Percentiles rank a stretch among this genome's conserved stretches.
These are phyloP conservation scores for Pseudozyma tsukubaensis DNA, from an alignment of 1,284 basidiomycete genomes.

Conservation along the genomic window DNA sequence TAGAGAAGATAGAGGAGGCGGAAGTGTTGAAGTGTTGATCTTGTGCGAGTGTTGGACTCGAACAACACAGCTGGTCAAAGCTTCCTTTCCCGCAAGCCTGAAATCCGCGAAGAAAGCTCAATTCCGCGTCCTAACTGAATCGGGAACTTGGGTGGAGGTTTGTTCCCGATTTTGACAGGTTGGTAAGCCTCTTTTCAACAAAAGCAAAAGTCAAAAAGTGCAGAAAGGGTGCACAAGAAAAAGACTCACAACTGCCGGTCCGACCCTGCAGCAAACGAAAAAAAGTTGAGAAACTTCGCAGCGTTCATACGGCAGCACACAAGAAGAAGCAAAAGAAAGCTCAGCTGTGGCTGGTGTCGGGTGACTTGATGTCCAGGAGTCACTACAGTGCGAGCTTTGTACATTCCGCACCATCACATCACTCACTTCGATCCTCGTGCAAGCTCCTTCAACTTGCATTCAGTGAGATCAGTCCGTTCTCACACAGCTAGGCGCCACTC, in stretches of 20 bases:
- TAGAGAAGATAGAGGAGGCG: too few relatives aligned
- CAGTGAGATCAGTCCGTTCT: not conserved
- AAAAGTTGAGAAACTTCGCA: conserved; percentile 26
- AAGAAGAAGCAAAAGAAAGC: not conserved
- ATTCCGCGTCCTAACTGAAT: conserved; percentile 3
- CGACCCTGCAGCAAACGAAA: conserved; percentile 17
- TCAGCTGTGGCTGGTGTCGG: conserved; percentile 2
- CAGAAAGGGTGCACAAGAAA: conserved; percentile 12
- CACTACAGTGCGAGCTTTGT: not conserved
- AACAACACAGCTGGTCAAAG: conserved; percentile 6
- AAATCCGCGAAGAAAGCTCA: conserved; percentile 19
- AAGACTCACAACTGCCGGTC: not conserved
- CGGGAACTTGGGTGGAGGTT: conserved; percentile 9
- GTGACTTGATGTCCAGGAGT: not conserved
- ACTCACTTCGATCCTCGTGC: conserved; percentile 6
- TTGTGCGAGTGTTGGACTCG: conserved; percentile 7
- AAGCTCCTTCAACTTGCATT: conserved; percentile 7
- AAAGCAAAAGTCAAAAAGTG: conserved; percentile 1
- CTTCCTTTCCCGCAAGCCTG: conserved; percentile 8
- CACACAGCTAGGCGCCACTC: not conserved
- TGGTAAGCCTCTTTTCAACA: not conserved
- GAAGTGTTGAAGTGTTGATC: conserved; percentile 16
- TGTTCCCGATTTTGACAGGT: conserved; percentile 12
- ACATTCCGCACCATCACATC: not conserved
- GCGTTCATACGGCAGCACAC: not conserved